These are phyloP conservation scores for Piper betle DNA, from an alignment of 164 flowering plant species.

Conservation along the genomic window DNA sequence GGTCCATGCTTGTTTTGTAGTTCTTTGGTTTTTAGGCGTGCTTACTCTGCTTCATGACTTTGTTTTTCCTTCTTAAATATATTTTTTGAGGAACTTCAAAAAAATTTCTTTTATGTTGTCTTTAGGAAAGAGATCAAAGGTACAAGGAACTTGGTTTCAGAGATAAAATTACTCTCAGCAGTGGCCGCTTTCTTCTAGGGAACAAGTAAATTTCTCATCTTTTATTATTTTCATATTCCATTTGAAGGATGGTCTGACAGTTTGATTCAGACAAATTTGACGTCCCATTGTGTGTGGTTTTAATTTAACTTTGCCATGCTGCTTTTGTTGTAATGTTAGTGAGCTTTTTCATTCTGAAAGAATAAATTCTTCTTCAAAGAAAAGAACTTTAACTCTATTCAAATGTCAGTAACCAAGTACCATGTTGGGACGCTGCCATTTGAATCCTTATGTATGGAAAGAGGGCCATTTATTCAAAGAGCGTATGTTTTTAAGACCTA, in stretches of 20 bases:
- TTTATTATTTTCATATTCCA: too few relatives aligned
- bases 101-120: not conserved
- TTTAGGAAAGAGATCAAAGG: constrained; percentile 92
- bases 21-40: too few relatives aligned
- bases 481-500: too few relatives aligned
- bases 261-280: too few relatives aligned
- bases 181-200: constrained; percentile 94
- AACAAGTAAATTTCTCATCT: constrained; percentile 31
- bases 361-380: too few relatives aligned
- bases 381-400: too few relatives aligned
- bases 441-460: too few relatives aligned
- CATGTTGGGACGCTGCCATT: too few relatives aligned
- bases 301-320: not conserved
- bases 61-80: not conserved
- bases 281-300: not conserved
- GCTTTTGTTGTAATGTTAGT: not conserved
- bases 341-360: not conserved
- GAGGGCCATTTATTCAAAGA: too few relatives aligned
- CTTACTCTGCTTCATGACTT: not conserved
- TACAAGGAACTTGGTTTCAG: constrained; percentile 95
- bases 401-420: too few relatives aligned
- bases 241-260: not conserved
- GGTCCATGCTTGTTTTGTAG: not conserved
- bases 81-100: not conserved
- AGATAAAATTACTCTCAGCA: constrained; percentile 92